These are phyloP conservation scores for Nakazawaea ishiwadae DNA, from an alignment of 805 yeast species.

Conservation along the genomic window DNA sequence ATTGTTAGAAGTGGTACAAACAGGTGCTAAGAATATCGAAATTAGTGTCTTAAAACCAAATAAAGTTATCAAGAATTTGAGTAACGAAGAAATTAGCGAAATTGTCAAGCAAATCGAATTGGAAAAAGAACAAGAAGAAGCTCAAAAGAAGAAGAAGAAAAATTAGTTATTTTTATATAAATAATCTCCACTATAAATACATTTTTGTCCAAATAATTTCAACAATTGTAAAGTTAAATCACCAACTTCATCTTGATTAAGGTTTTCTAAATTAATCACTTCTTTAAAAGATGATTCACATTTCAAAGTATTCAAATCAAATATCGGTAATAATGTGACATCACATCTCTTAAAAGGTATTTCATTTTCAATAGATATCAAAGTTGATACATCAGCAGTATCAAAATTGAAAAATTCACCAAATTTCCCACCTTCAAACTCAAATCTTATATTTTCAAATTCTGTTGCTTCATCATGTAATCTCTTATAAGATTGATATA, in stretches of 20 bases:
- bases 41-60: conserved; percentile 80
- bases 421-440: background rate
- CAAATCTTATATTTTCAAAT: background rate
- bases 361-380: conserved; percentile 1
- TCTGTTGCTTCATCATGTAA: background rate
- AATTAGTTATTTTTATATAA: conserved; percentile 7
- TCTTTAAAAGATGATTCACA: conserved; percentile 1
- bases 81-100: conserved; percentile 66
- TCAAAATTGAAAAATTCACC: conserved; percentile 1
- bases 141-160: conserved; percentile 48
- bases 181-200: conserved; percentile 11
- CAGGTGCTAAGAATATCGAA: conserved; percentile 96
- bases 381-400: background rate
- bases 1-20: conserved; percentile 92
- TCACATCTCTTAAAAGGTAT: conserved; percentile 11
- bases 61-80: conserved; percentile 50
- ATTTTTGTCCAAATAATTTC: background rate
- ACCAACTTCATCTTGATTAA: background rate
- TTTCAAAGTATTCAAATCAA: conserved; percentile 2
- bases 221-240: background rate
- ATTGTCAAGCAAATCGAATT: conserved; percentile 80
- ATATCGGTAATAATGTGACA: conserved; percentile 10
- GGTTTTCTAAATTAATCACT: background rate
- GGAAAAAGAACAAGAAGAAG: conserved; percentile 82
- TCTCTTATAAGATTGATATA: conserved; percentile 6